phyloP scores from a whole-genome alignment of 2,329 filamentous ascomycete species.

The Trichoderma sp. region DNA sequence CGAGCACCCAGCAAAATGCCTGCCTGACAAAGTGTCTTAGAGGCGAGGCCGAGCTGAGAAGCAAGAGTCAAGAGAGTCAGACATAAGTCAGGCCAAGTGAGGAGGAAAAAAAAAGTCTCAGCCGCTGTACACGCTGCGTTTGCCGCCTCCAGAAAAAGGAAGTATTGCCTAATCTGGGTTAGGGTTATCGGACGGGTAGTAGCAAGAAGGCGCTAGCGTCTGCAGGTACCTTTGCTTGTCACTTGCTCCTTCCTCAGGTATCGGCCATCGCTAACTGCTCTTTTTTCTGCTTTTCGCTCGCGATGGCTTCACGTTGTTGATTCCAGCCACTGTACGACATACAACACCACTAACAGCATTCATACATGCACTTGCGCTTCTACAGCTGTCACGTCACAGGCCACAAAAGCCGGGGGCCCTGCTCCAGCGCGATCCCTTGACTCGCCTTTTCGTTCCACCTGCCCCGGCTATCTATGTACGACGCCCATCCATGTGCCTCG shows the following conservation, averaged over 20 bases:
- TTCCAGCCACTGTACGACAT: background rate
- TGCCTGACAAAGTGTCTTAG: too few species aligned
- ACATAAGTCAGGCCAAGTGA: background rate
- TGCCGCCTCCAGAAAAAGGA: background rate
- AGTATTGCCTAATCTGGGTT: constrained; percentile 17
- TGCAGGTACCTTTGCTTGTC: background rate
- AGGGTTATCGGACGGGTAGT: constrained; percentile 15
- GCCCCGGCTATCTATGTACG: constrained; percentile 24
- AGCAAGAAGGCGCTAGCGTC: background rate
- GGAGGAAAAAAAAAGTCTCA: background rate
- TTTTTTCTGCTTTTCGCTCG: background rate
- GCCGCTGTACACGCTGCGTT: background rate
- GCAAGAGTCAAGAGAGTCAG: background rate
- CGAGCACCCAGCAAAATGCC: background rate
- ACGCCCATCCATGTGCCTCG: constrained; percentile 24
- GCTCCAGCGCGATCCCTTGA: constrained; percentile 24
- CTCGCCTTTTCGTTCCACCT: constrained; percentile 25
- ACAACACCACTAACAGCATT: background rate
- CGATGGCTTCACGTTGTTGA: background rate
- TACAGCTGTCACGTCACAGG: background rate
- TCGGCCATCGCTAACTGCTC: background rate
- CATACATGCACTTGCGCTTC: background rate
- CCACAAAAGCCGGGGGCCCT: constrained; percentile 14
- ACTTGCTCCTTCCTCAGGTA: background rate
- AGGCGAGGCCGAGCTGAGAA: background rate